Conservation (phyloP, 805 yeast species). For the Metschnikowia chrysomelidarum region DNA sequence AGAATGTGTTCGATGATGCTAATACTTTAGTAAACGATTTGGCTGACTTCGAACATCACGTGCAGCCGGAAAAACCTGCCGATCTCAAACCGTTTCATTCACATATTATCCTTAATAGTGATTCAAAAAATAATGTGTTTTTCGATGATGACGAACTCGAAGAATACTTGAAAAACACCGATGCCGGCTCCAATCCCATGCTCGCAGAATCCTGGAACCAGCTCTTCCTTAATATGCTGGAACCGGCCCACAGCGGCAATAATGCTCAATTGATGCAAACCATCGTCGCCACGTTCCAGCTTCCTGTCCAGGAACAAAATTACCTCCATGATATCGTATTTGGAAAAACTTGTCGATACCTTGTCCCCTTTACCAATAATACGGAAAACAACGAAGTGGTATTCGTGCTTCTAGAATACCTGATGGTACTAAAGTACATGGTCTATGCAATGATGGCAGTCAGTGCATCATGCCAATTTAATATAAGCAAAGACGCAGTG, state of each 20-base stretch:
- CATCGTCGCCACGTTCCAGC: constrained; percentile 15
- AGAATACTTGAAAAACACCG: constrained; percentile 14
- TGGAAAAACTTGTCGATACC: constrained; percentile 12
- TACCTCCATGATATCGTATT: constrained; percentile 14
- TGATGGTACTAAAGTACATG: constrained; percentile 19
- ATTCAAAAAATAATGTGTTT: constrained; percentile 13
- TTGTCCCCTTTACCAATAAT: constrained; percentile 18
- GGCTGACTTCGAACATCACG: constrained; percentile 18
- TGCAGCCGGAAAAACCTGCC: constrained; percentile 7
- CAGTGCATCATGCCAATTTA: constrained; percentile 17
- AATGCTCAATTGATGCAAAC: constrained; percentile 15
- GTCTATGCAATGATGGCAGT: constrained; percentile 21
- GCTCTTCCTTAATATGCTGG: constrained; percentile 8
- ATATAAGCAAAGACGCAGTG: constrained; percentile 9
- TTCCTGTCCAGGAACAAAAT: constrained; percentile 13
- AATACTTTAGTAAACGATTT: constrained; percentile 18
- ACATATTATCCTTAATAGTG: constrained; percentile 18
- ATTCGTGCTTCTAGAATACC: constrained; percentile 20
- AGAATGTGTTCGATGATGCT: constrained; percentile 21
- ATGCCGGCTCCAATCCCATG: constrained; percentile 12
- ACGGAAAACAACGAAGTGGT: constrained; percentile 16
- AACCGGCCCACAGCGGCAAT: not conserved
- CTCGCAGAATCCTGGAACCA: constrained; percentile 15
- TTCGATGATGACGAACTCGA: constrained; percentile 18
- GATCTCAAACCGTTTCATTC: constrained; percentile 20